A percentile compares a stretch with the other conserved stretches of the same genome.
Conservation (phyloP, 2,329 filamentous ascomycete genomes). For the Neurospora sp. region DNA sequence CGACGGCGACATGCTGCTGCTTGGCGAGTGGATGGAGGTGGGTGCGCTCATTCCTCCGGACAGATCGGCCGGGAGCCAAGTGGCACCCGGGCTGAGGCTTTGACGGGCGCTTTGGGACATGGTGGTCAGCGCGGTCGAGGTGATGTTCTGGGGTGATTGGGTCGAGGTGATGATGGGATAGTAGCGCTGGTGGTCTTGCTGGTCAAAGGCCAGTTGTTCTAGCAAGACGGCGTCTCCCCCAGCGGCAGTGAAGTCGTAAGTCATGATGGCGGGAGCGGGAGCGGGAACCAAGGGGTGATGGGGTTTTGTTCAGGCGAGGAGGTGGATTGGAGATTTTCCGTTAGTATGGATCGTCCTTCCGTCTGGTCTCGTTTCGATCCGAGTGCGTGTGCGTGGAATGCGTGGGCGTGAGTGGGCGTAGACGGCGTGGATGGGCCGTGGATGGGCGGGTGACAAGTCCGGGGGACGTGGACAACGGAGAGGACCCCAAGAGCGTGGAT, state of each 20-base stretch:
- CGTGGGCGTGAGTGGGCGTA: background rate
- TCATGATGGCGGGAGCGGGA: constrained; percentile 35
- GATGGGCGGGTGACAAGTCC: background rate
- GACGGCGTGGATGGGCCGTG: background rate
- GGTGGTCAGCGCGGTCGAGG: constrained; percentile 25
- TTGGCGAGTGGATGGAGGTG: constrained; percentile 27
- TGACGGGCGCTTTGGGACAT: constrained; percentile 30
- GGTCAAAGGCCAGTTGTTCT: constrained; percentile 49
- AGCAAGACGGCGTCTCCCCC: constrained; percentile 47
- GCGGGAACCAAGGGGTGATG: constrained; percentile 21
- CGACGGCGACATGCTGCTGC: constrained; percentile 35
- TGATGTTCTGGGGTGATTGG: constrained; percentile 26
- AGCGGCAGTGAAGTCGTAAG: constrained; percentile 49
- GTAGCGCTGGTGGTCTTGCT: constrained; percentile 39
- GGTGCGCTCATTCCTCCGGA: constrained; percentile 19
- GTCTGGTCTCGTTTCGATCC: background rate
- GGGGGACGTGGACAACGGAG: background rate
- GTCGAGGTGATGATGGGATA: constrained; percentile 29
- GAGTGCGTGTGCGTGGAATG: background rate
- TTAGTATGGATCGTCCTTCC: constrained; percentile 28
- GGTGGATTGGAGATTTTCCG: constrained; percentile 29
- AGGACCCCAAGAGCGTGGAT: constrained; percentile 9
- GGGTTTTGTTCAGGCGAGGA: constrained; percentile 16
- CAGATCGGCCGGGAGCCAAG: constrained; percentile 40
- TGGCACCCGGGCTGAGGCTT: constrained; percentile 35